Evolutionary conservation across 129 eudicot species (phyloP).

Genomic region (Helianthus tuberosus): DNA sequence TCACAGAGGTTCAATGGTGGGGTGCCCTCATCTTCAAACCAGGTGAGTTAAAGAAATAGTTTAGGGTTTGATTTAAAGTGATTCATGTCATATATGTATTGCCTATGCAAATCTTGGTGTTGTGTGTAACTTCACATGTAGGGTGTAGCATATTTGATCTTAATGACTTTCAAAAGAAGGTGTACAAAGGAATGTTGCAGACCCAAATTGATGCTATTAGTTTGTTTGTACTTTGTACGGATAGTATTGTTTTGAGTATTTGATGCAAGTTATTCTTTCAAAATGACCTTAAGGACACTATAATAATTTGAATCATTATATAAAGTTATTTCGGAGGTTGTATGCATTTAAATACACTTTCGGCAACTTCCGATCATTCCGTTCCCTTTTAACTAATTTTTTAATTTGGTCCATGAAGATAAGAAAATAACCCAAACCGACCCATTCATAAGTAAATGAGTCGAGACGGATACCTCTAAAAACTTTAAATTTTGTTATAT

Average conservation of each 20-base stretch:
- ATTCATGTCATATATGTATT: background rate
- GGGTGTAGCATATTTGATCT: background rate
- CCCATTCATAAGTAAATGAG: background rate
- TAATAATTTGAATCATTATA: background rate
- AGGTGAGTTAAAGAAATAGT: constrained; percentile 37
- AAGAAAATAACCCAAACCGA: background rate
- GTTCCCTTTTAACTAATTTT: background rate
- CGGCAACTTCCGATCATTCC: background rate
- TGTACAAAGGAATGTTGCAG: background rate
- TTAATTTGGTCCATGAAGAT: background rate
- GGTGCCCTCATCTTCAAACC: constrained; percentile 39
- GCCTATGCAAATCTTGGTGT: background rate
- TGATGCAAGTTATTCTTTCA: no score
- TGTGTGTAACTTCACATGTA: background rate
- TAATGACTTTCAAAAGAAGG: background rate
- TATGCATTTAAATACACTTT: background rate
- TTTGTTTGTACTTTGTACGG: background rate
- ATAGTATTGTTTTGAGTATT: background rate
- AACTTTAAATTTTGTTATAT: background rate
- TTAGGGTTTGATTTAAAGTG: background rate
- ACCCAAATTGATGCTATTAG: background rate
- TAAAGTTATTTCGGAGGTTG: background rate
- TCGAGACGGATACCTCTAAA: background rate
- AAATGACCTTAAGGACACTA: background rate
- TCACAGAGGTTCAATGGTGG: constrained; percentile 70